A percentile compares a stretch with the other conserved stretches of the same genome.
phyloP scores from a whole-genome alignment of 768 basidiomycete genomes.

The Phallus indusiatus region DNA sequence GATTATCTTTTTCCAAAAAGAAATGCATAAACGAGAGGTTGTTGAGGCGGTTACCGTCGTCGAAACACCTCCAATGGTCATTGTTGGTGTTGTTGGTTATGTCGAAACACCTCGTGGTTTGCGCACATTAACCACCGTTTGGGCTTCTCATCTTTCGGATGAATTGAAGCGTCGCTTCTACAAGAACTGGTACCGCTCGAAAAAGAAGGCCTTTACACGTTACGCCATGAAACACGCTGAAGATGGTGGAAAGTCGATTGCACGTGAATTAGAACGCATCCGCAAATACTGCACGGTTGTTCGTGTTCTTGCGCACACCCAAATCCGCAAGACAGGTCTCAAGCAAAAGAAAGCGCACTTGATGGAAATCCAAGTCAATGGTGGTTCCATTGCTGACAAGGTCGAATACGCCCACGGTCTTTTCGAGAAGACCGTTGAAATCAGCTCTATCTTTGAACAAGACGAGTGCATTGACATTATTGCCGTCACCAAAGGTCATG shows the following conservation, averaged over 20 bases:
- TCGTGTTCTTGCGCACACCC: conserved; percentile 98
- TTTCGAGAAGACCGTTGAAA: conserved; percentile 94
- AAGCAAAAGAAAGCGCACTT: conserved; percentile 99
- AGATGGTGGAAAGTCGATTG: conserved; percentile 82
- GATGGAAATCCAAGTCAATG: conserved; percentile 99
- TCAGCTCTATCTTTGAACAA: conserved; percentile 84
- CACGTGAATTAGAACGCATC: conserved; percentile 97
- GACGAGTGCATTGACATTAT: conserved; percentile 95
- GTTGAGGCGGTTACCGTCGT: conserved; percentile 95
- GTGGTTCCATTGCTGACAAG: conserved; percentile 93
- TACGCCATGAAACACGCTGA: conserved; percentile 99
- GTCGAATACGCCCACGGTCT: conserved; percentile 88
- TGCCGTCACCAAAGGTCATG: conserved; percentile 98
- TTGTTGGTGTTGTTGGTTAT: conserved; percentile 98
- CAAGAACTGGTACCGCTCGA: conserved; percentile 99
- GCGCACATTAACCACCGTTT: conserved; percentile 96
- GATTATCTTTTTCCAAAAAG: conserved; percentile 32
- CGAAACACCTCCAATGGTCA: conserved; percentile 94
- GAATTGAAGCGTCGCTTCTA: conserved; percentile 99
- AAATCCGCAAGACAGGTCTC: conserved; percentile 96
- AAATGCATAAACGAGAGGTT: conserved; percentile 99
- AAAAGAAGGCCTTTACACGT: conserved; percentile 99
- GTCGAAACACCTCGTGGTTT: conserved; percentile 99
- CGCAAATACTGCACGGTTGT: conserved; percentile 99
- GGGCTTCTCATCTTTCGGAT: conserved; percentile 96